A percentile compares a stretch with the other conserved stretches of the same genome.
Evolutionary conservation across 495 filamentous ascomycete genomes (phyloP).

Genomic region (Penicillium psychrofluorescens): DNA sequence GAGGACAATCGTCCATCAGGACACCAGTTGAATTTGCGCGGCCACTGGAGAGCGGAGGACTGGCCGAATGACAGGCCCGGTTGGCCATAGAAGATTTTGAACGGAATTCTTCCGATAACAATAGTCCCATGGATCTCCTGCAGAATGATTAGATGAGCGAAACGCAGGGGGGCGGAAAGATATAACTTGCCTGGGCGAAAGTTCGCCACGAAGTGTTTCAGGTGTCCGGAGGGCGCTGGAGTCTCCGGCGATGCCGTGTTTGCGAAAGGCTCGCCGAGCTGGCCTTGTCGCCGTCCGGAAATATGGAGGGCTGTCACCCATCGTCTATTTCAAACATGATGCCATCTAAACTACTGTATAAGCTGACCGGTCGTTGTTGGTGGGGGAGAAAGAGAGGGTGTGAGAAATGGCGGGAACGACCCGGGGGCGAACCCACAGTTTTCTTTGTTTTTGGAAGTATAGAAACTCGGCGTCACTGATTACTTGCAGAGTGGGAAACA

Average conservation of each 20-base stretch:
- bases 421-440: no score
- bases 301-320: slow-evolving; percentile 3
- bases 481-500: no score
- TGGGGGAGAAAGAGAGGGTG: slow-evolving; percentile 2
- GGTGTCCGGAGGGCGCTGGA: no score
- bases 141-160: background rate
- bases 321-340: background rate
- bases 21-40: slow-evolving; percentile 13
- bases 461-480: no score
- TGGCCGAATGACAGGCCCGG: slow-evolving; percentile 15
- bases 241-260: no score
- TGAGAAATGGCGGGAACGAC: no score
- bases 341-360: background rate
- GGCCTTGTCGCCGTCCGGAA: background rate
- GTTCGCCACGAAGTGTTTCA: no score
- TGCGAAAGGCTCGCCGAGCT: background rate
- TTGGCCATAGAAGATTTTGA: slow-evolving; percentile 16
- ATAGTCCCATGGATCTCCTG: slow-evolving; percentile 11
- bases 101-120: slow-evolving; percentile 11
- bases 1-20: slow-evolving; percentile 12
- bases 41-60: slow-evolving; percentile 11
- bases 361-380: slow-evolving; percentile 1
- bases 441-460: no score
- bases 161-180: background rate
- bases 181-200: slow-evolving; percentile 7